Conservation (phyloP, 1,284 basidiomycete species). For the Megacollybia platyphylla region DNA sequence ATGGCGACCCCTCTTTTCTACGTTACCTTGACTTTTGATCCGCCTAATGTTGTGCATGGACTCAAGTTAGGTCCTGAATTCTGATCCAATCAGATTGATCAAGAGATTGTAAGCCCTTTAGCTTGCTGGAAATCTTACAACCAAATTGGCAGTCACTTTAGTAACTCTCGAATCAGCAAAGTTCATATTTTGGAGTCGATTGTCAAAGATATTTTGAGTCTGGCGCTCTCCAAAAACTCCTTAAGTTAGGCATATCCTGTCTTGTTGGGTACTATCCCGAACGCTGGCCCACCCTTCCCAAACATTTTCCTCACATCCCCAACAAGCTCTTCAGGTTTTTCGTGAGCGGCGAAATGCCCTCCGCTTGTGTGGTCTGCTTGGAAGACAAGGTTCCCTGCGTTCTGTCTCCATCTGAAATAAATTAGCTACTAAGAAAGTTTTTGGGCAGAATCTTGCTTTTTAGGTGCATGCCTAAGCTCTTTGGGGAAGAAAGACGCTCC, state of each 20-base stretch:
- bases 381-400: neutral
- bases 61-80: too few species aligned
- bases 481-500: conserved; percentile 6
- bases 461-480: conserved; percentile 4
- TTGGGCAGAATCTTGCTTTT: neutral
- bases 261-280: neutral
- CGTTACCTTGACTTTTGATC: too few species aligned
- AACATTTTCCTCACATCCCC: conserved; percentile 1
- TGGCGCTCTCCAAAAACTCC: too few species aligned
- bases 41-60: too few species aligned
- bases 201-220: too few species aligned
- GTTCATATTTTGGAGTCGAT: too few species aligned
- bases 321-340: neutral
- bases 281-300: neutral
- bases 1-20: too few species aligned
- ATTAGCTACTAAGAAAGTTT: neutral
- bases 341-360: conserved; percentile 2
- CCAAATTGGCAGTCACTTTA: too few species aligned
- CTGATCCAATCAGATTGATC: too few species aligned
- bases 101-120: too few species aligned
- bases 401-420: neutral
- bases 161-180: too few species aligned
- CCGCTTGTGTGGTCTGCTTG: neutral
- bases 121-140: too few species aligned
- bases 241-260: neutral